Base-by-base conservation (phyloP, 2,329 filamentous ascomycete species). In the Exophiala calicioides region DNA sequence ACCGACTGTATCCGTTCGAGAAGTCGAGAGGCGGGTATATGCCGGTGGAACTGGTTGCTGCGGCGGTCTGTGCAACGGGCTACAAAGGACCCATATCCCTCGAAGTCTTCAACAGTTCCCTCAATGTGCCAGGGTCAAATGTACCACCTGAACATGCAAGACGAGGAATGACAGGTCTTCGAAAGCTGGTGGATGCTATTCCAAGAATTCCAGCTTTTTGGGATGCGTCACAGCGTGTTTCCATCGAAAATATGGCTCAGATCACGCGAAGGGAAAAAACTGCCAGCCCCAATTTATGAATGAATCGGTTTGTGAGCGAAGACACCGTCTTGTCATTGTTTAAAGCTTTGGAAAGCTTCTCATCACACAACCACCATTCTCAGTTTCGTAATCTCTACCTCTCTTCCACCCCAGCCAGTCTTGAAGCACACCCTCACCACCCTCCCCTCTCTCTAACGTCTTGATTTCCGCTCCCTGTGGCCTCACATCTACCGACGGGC, bases 101-200 rank as follows among this genome's bases (percentile, higher is more conserved):
- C n/a, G 64, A 66, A 44, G 62, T 66, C 1, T 66, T 66, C 30
- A 65, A 62, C 44, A 21, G 49, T 5, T 65, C 63, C 5, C 36
- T 66, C 20, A 58, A 57, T 27, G 19, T 50, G 13, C 47, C 57
- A 1, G 61, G 58, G 1, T 34, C 33, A 1, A 30, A 47, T 4
- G 49, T 65, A 4, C 58, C 62, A 1, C 31, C 2, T 6, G 34
- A 30, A 4, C 63, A 65, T 61, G 60, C 63, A 3, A 42, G 20
- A 4, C 49, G 63, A 5, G 63, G 63, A 3, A 56, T 64, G 0
- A 19, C 16, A 2, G 52, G 57, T 1, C 38, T 66, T 4, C 35
- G 43, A 13, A 56, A 49, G 24, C 32, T 66, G 21, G 21, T 44
- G 2, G 44, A 53, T 10, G 52, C 42, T 13, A 15, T 58, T 16